Base-by-base conservation (phyloP, 441 rosid species). In the Arabidopsis lyrata region DNA sequence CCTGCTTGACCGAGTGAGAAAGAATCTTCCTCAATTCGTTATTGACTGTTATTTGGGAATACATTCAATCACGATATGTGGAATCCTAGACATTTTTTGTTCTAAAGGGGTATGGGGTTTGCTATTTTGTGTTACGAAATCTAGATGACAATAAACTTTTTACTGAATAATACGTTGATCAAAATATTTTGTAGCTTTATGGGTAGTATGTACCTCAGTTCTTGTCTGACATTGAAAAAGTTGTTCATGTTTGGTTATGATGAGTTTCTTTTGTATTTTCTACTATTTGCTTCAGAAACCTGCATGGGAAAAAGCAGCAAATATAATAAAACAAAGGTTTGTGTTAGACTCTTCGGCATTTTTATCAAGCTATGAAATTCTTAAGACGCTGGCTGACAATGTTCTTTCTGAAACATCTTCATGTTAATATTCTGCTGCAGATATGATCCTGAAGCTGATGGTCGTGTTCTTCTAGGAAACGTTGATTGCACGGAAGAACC, bases 281-380 rank as follows among this genome's bases (percentile, higher is more conserved):
- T 76, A 15, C 59, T 77, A 53, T 68, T 60, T 49, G 62, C 78
- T 75, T 66, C 90, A 95, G 98, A 95, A 88, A 87, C 94, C 98
- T 11, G 84, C 96, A 7, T 95, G 99, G 99, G 98, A 95, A 81
- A 95, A 84, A 76, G 87, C 98, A 56, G 95, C 98, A 67, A 84
- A 77, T 76, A 89, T 86, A 76, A 78, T 95, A 60, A 84, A 85
- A 79, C 85, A 89, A 78, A 91, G 96, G 99, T 95, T 75, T 63
- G 81, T 32, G 42, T 16, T 65, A 54, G 42, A 52, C 57, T 63
- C 66, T 47, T 20, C 31, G 78, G 63, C 35, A n/a, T 66, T 16
- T 70, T 55, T 63, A 36, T 24, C 27, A 24, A 24, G 27, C 0
- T 24, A 24, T 24, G 27, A 24, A 24, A 24, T 24, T 24, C 27